Conservation (phyloP, 305 asterid genomes). For the Stenogyne calaminthoides region DNA sequence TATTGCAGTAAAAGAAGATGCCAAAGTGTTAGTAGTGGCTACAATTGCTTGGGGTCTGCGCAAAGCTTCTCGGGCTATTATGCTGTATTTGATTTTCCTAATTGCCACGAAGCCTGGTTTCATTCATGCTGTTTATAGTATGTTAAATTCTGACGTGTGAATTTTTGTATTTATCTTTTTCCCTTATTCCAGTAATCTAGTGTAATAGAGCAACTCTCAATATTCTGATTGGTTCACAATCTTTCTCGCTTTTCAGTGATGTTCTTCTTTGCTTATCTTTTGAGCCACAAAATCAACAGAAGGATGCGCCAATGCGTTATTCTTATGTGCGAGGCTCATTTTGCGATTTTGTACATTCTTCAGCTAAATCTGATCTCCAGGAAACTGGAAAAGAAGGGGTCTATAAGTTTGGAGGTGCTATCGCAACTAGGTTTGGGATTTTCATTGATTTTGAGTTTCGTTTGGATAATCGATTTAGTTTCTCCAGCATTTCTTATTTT, state of each 20-base stretch:
- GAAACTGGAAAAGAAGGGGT: conserved; percentile 55
- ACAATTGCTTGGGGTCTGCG: conserved; percentile 96
- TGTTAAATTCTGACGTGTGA: conserved; percentile 36
- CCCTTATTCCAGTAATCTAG: conserved; percentile 16
- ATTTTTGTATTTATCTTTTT: conserved; percentile 19
- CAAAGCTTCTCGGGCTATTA: conserved; percentile 85
- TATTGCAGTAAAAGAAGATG: conserved; percentile 81
- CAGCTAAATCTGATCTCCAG: conserved; percentile 76
- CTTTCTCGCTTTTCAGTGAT: conserved; percentile 63
- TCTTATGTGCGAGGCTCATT: conserved; percentile 90
- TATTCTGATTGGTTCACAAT: conserved; percentile 35
- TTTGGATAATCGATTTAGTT: conserved; percentile 27
- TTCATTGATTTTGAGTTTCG: conserved; percentile 22
- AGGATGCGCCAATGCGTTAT: conserved; percentile 82
- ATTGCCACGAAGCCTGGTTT: conserved; percentile 93
- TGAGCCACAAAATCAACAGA: conserved; percentile 76
- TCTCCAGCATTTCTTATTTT: conserved; percentile 25
- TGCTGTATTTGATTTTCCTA: conserved; percentile 76
- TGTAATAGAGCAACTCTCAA: conserved; percentile 7
- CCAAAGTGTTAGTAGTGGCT: conserved; percentile 85
- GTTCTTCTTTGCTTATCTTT: conserved; percentile 79
- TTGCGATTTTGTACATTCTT: conserved; percentile 77
- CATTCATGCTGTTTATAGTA: conserved; percentile 87
- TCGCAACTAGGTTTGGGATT: conserved; percentile 79
- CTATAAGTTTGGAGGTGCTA: conserved; percentile 66